phyloP scores from a whole-genome alignment of 2,329 filamentous ascomycete genomes.

The Mollisiaceae sp. region DNA sequence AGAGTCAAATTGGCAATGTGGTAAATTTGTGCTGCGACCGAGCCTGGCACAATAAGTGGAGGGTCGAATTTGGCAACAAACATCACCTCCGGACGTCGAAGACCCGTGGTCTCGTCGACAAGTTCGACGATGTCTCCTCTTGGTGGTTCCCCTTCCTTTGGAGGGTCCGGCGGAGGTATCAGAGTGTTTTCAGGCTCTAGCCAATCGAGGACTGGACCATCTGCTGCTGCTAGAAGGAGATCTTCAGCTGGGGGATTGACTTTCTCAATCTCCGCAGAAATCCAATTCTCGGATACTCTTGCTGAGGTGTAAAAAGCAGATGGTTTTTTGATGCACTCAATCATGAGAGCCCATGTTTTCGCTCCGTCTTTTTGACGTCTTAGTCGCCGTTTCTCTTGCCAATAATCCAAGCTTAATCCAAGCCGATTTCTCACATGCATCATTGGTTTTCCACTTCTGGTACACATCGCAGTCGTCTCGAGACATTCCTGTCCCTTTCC shows the following conservation, averaged over 20 bases:
- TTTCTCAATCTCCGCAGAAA: slow-evolving; percentile 70
- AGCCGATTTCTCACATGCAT: slow-evolving; percentile 72
- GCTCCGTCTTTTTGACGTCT: slow-evolving; percentile 36
- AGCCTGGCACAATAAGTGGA: slow-evolving; percentile 71
- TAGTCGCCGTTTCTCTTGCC: slow-evolving; percentile 67
- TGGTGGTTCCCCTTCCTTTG: slow-evolving; percentile 50
- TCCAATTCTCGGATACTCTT: slow-evolving; percentile 75
- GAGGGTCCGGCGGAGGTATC: slow-evolving; percentile 50
- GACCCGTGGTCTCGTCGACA: slow-evolving; percentile 52
- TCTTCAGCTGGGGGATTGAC: slow-evolving; percentile 52
- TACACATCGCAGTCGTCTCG: slow-evolving; percentile 57
- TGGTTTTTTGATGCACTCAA: slow-evolving; percentile 64
- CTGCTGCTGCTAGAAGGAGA: slow-evolving; percentile 44
- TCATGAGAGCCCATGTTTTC: slow-evolving; percentile 68
- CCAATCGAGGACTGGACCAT: slow-evolving; percentile 65
- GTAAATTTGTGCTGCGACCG: slow-evolving; percentile 66
- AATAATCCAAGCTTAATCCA: slow-evolving; percentile 78
- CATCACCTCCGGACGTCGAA: slow-evolving; percentile 70
- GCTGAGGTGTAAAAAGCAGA: slow-evolving; percentile 60
- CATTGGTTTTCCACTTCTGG: slow-evolving; percentile 69
- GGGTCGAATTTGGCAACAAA: slow-evolving; percentile 79
- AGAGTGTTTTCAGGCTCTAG: slow-evolving; percentile 71
- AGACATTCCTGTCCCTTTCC: slow-evolving; percentile 51
- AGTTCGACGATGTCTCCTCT: slow-evolving; percentile 59
- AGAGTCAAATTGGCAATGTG: slow-evolving; percentile 62